Conservation (phyloP, 2,329 filamentous ascomycete species). For the Xylaria polymorpha region DNA sequence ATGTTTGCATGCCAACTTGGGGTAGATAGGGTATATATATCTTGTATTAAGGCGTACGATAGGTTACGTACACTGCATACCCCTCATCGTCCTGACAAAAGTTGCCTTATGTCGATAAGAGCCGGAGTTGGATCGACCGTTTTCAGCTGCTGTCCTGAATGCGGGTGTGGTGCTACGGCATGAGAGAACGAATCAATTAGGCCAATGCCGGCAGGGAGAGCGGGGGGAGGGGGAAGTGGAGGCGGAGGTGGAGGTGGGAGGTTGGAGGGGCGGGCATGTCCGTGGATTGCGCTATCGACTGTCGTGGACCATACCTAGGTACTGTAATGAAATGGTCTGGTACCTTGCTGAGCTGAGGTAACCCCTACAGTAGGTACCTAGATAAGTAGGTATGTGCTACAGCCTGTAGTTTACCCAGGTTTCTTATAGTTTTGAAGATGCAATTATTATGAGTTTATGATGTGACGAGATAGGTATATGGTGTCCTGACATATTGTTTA, state of each 20-base stretch:
- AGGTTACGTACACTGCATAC: conserved; percentile 14
- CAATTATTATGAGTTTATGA: neutral
- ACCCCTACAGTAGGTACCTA: no score
- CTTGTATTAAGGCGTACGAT: neutral
- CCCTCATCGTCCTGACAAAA: conserved; percentile 13
- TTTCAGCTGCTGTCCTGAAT: conserved; percentile 27
- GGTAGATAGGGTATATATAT: neutral
- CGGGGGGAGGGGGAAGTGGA: conserved; percentile 9
- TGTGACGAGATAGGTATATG: no score
- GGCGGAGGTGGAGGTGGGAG: no score
- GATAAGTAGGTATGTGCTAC: no score
- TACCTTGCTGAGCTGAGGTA: conserved; percentile 20
- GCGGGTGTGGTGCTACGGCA: conserved; percentile 32
- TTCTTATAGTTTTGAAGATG: neutral
- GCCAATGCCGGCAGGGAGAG: conserved; percentile 11
- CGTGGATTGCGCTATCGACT: conserved; percentile 34
- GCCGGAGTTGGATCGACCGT: conserved; percentile 19
- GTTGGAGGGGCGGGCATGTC: conserved; percentile 31
- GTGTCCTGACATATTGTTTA: neutral
- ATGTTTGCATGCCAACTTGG: conserved; percentile 1
- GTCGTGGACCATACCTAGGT: conserved; percentile 26
- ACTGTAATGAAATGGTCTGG: no score
- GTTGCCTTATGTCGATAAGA: conserved; percentile 23
- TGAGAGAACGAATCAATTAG: conserved; percentile 23
- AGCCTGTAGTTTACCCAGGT: no score